Conservation (phyloP, 2,329 filamentous ascomycete species). For the Curvularia spicifera region DNA sequence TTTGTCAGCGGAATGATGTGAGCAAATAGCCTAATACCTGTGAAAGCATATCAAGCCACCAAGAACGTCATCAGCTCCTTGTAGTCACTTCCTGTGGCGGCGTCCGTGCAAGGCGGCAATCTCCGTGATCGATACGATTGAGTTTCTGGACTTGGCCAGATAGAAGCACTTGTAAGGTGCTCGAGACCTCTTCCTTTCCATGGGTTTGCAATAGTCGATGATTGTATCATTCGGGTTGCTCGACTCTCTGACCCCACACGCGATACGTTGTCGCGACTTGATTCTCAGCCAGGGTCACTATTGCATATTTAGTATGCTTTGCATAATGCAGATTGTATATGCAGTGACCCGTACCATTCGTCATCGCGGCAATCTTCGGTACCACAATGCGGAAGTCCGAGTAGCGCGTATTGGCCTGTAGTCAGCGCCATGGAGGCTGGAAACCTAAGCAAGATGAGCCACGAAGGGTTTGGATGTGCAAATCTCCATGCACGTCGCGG, state of each 20-base stretch:
- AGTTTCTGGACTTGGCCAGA: neutral
- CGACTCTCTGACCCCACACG: neutral
- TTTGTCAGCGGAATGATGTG: neutral
- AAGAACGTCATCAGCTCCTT: neutral
- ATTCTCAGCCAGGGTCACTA: neutral
- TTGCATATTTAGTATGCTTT: neutral
- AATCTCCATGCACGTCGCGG: neutral
- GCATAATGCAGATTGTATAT: neutral
- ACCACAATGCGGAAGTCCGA: neutral
- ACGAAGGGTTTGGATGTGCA: neutral
- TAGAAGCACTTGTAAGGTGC: neutral
- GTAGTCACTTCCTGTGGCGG: neutral
- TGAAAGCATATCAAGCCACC: neutral
- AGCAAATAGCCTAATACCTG: neutral
- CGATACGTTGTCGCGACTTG: neutral
- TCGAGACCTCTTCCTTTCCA: neutral
- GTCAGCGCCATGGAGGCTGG: neutral
- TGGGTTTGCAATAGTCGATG: too few relatives aligned
- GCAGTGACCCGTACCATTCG: conserved; percentile 1
- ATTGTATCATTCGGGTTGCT: neutral
- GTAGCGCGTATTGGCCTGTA: neutral
- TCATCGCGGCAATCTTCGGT: neutral
- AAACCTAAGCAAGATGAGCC: neutral
- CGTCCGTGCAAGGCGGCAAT: neutral
- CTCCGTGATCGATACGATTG: neutral